Evolutionary conservation across 2,329 filamentous ascomycete species (phyloP), one percentile per base, ranked within the genome.

Genomic region (Aureobasidium sp.): DNA sequence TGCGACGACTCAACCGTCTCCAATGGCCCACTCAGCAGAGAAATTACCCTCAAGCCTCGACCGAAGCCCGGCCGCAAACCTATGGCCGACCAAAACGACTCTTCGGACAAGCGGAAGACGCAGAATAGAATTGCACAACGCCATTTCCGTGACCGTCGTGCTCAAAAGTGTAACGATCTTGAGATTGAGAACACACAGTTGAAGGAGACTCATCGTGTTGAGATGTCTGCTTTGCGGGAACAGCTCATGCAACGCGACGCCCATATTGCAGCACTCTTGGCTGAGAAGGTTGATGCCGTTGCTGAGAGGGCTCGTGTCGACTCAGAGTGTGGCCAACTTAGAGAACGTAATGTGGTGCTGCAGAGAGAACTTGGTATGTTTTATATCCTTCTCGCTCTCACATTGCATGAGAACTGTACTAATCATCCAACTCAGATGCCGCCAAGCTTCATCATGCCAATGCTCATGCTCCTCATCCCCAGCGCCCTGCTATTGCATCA

Each of bases 61-160:
- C 77, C 78, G 8, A 78, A 76, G 79, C 93, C 94, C 27, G 93
- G 93, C 52, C 86, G 93, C 68, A 97, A 97, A 80, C 92, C 93
- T 3, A 68, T 73, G 50, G 90, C 91, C 50, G 50, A 61, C 30
- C 95, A 90, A 39, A 44, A 55, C 71, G 95, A 92, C 58, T 91
- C 92, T 13, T 89, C 90, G 1, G 96, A 91, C 47, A 96, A 96
- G 78, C 86, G 94, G 66, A 95, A 97, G 79, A 89, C 90, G 1
- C 94, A 97, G 77, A 97, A 97, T 74, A 84, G 94, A 64, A 89
- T 90, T 49, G 93, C 93, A 3, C 93, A 97, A 77, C 82, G 93
- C 63, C 90, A 89, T 1, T 97, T 97, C 75, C 84, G 93, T 36
- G 91, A 96, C 75, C 83, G 93, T 62, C 85, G 93, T 65, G 90